Percentiles rank a stretch among this genome's conserved stretches.
Evolutionary conservation across 768 basidiomycete genomes (phyloP).

Genomic region (Hemileccinum rubropunctum): DNA sequence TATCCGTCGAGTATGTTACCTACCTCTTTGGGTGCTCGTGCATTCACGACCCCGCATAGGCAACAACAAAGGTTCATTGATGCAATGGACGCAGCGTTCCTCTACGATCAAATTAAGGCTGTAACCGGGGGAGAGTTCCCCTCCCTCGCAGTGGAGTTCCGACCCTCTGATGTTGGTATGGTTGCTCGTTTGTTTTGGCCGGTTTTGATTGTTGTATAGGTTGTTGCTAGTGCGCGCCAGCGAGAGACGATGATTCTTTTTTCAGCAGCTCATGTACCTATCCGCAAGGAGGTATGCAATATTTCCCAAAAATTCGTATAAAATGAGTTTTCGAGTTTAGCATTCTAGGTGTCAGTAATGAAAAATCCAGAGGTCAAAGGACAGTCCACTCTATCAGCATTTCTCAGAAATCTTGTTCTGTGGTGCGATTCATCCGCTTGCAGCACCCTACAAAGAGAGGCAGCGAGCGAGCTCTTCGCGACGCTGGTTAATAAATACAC

Average conservation of each 20-base stretch:
- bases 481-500: constrained; percentile 78
- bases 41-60: constrained; percentile 29
- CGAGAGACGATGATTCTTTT: constrained; percentile 68
- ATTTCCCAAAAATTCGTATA: not conserved
- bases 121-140: constrained; percentile 57
- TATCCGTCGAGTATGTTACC: constrained; percentile 60
- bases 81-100: constrained; percentile 38
- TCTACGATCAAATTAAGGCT: constrained; percentile 42
- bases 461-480: constrained; percentile 56
- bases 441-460: constrained; percentile 50
- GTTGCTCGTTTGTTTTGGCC: not conserved
- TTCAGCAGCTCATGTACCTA: constrained; percentile 59
- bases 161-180: constrained; percentile 50
- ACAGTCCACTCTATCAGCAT: constrained; percentile 44
- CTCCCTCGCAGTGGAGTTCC: constrained; percentile 33
- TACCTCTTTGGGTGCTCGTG: not conserved
- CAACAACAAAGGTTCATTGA: constrained; percentile 59
- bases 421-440: constrained; percentile 57
- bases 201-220: constrained; percentile 11
- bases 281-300: constrained; percentile 60
- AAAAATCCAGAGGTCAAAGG: constrained; percentile 33
- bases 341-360: constrained; percentile 40
- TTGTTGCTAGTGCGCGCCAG: constrained; percentile 34
- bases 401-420: constrained; percentile 51
- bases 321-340: not conserved